phyloP scores from a whole-genome alignment of 2,329 filamentous ascomycete genomes.

The Monilinia fructicola region DNA sequence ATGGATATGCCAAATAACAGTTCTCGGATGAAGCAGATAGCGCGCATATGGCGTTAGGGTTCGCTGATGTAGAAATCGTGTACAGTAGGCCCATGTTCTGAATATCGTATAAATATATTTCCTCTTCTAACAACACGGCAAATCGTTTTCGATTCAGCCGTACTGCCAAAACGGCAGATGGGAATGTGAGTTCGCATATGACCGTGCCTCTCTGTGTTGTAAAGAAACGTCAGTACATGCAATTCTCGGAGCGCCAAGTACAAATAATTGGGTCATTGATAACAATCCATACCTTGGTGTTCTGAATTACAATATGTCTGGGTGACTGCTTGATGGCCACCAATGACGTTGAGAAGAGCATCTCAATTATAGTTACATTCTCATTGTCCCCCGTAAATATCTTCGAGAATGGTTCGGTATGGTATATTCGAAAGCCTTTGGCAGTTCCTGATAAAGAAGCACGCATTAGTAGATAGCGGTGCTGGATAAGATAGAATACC shows the following conservation, averaged over 20 bases:
- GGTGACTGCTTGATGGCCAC: slow-evolving; percentile 92
- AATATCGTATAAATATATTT: slow-evolving; percentile 98
- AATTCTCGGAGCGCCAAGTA: neutral
- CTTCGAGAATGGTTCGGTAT: slow-evolving; percentile 92
- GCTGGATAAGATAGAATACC: slow-evolving; percentile 40
- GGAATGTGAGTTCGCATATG: slow-evolving; percentile 98
- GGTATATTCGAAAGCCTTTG: slow-evolving; percentile 93
- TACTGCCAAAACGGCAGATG: slow-evolving; percentile 91
- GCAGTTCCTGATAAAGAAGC: slow-evolving; percentile 66
- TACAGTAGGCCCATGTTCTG: slow-evolving; percentile 95
- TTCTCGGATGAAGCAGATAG: slow-evolving; percentile 93
- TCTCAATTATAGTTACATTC: slow-evolving; percentile 94
- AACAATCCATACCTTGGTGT: slow-evolving; percentile 73
- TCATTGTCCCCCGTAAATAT: slow-evolving; percentile 93
- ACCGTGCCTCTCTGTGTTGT: slow-evolving; percentile 61
- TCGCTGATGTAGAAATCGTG: slow-evolving; percentile 91
- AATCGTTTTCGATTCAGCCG: slow-evolving; percentile 92
- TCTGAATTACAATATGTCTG: slow-evolving; percentile 89
- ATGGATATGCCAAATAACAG: slow-evolving; percentile 91
- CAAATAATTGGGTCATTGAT: neutral
- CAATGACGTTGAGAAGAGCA: slow-evolving; percentile 97
- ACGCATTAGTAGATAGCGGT: slow-evolving; percentile 9
- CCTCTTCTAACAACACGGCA: slow-evolving; percentile 89
- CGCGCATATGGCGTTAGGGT: slow-evolving; percentile 86
- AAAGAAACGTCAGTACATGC: slow-evolving; percentile 9